Conservation (phyloP, 176 grass and related monocot genomes). For the Cymbopogon citratus region DNA sequence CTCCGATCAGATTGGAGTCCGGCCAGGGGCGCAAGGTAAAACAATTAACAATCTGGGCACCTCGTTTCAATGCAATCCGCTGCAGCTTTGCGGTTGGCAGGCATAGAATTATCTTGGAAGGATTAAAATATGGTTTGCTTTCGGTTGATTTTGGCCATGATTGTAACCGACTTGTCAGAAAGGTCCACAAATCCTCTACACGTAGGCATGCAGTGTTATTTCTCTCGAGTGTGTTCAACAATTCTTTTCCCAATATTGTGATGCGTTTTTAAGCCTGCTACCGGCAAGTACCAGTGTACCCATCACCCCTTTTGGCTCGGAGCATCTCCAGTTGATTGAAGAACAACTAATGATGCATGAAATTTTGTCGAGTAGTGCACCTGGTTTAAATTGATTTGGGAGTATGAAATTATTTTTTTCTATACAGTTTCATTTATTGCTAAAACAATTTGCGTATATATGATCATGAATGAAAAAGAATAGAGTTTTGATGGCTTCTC, state of each 20-base stretch:
- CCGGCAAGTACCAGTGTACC: background rate
- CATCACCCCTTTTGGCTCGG: slow-evolving; percentile 18
- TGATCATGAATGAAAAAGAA: no score
- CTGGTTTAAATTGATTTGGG: no score
- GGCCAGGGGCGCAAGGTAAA: no score
- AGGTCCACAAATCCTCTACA: slow-evolving; percentile 1
- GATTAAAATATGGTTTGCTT: slow-evolving; percentile 1
- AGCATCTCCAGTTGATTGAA: slow-evolving; percentile 16
- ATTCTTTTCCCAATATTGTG: slow-evolving; percentile 22
- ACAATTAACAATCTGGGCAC: no score
- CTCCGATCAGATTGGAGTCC: no score
- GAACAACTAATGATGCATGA: no score
- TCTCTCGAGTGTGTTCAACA: slow-evolving; percentile 19
- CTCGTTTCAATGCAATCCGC: background rate
- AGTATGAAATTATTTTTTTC: no score
- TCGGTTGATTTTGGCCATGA: slow-evolving; percentile 26
- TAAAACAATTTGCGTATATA: no score
- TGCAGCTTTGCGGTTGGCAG: no score
- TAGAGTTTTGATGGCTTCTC: no score
- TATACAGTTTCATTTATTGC: no score
- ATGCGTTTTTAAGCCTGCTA: slow-evolving; percentile 13
- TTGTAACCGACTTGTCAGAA: slow-evolving; percentile 18
- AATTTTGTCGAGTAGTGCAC: no score
- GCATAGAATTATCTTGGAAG: background rate
- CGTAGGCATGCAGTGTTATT: slow-evolving; percentile 5